Percentiles rank a stretch among this genome's conserved stretches.
Evolutionary conservation across 1,139 yeast species (phyloP).

Genomic region (Williopsis jadinii): DNA sequence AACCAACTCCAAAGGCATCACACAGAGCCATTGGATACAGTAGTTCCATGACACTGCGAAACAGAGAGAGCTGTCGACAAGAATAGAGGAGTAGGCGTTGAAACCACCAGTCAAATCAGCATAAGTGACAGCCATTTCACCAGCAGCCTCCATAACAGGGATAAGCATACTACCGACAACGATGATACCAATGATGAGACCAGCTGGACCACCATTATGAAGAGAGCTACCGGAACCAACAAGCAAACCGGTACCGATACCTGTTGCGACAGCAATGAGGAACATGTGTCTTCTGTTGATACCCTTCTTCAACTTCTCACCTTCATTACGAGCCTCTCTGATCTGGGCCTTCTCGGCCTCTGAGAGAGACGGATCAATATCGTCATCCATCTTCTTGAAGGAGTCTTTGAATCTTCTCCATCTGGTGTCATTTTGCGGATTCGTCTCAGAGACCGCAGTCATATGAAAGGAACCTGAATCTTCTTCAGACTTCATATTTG

Average conservation of each 20-base stretch:
- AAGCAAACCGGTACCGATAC: slow-evolving; percentile 74
- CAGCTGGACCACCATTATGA: slow-evolving; percentile 74
- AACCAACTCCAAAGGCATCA: slow-evolving; percentile 67
- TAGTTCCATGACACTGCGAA: slow-evolving; percentile 79
- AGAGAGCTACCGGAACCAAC: slow-evolving; percentile 72
- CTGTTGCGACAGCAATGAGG: slow-evolving; percentile 79
- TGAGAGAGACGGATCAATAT: slow-evolving; percentile 59
- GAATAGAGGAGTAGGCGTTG: slow-evolving; percentile 59
- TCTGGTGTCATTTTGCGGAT: slow-evolving; percentile 6
- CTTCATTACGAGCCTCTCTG: slow-evolving; percentile 15
- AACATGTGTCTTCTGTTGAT: slow-evolving; percentile 46
- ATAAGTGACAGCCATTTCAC: slow-evolving; percentile 75
- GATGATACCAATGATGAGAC: slow-evolving; percentile 62
- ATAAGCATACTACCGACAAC: slow-evolving; percentile 65
- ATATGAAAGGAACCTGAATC: slow-evolving; percentile 17
- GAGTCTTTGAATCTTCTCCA: slow-evolving; percentile 45
- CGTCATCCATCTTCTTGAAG: slow-evolving; percentile 50
- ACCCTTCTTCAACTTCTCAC: slow-evolving; percentile 37
- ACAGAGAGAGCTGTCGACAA: slow-evolving; percentile 70
- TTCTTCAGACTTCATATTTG: slow-evolving; percentile 2
- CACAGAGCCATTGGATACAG: slow-evolving; percentile 72
- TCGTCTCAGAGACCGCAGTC: slow-evolving; percentile 14
- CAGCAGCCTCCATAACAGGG: slow-evolving; percentile 75
- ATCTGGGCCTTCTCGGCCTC: slow-evolving; percentile 47
- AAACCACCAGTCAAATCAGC: slow-evolving; percentile 75